Conservation (phyloP, 2,329 filamentous ascomycete species). For the Penicillium polonicum region DNA sequence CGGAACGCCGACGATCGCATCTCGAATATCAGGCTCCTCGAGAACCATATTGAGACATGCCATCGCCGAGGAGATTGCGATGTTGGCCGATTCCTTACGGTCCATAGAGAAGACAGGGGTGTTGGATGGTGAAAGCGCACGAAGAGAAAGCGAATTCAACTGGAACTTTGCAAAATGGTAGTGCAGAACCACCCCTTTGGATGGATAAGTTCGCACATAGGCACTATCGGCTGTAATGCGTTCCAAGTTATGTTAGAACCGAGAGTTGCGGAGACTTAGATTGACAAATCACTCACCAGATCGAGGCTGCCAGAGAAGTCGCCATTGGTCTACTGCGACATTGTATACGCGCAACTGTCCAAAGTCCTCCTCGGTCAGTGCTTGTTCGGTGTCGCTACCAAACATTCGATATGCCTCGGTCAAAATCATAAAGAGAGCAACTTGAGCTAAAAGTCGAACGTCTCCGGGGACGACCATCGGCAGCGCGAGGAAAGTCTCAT, state of each 20-base stretch:
- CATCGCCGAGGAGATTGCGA: conserved; percentile 51
- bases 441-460: conserved; percentile 57
- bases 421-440: conserved; percentile 59
- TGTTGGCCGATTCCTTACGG: conserved; percentile 46
- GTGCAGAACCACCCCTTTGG: conserved; percentile 53
- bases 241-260: conserved; percentile 8
- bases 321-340: conserved; percentile 54
- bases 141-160: conserved; percentile 47
- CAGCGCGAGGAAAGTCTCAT: conserved; percentile 56
- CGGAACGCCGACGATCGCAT: conserved; percentile 50
- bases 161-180: conserved; percentile 56
- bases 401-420: conserved; percentile 58
- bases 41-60: conserved; percentile 48
- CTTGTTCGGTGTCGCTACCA: conserved; percentile 55
- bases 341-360: conserved; percentile 50
- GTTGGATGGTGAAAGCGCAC: conserved; percentile 45
- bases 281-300: conserved; percentile 36
- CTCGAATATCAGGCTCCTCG: conserved; percentile 50
- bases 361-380: conserved; percentile 52
- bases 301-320: conserved; percentile 49
- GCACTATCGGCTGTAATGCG: conserved; percentile 41
- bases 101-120: conserved; percentile 46
- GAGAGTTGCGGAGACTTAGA: not conserved
- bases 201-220: conserved; percentile 50
- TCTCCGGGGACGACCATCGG: conserved; percentile 55